phyloP scores from a whole-genome alignment of 257 asterid species.

The Solanum stenotomum region DNA sequence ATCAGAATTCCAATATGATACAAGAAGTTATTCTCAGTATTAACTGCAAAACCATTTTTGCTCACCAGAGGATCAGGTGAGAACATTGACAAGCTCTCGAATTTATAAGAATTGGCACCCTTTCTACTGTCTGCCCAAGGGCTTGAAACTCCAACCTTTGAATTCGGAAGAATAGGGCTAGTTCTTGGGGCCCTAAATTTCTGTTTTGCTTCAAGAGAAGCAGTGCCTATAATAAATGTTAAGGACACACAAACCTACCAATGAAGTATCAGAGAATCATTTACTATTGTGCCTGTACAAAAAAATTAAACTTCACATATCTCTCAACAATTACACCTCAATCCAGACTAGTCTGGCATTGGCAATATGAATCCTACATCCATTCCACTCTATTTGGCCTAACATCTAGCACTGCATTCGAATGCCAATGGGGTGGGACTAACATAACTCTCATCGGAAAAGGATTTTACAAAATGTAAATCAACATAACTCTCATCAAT shows the following conservation, averaged over 20 bases:
- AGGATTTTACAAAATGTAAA: background rate
- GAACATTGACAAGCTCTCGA: constrained; percentile 6
- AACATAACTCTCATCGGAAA: background rate
- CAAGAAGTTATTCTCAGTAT: background rate
- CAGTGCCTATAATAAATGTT: constrained; percentile 53
- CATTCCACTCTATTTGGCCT: background rate
- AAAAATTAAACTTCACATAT: background rate
- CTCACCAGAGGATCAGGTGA: constrained; percentile 5
- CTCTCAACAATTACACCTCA: background rate
- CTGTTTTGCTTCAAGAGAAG: constrained; percentile 87
- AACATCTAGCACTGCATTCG: background rate
- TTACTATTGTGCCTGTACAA: background rate
- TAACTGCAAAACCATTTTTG: background rate
- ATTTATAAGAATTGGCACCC: constrained; percentile 19
- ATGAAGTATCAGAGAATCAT: background rate
- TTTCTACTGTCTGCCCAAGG: background rate
- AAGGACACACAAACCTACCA: constrained; percentile 22
- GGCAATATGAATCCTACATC: background rate
- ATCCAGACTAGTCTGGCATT: background rate
- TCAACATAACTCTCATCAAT: background rate
- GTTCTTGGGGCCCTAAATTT: constrained; percentile 63
- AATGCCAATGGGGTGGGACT: background rate
- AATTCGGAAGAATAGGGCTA: constrained; percentile 29
- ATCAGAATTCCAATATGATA: background rate
- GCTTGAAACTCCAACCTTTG: constrained; percentile 23